Conservation (phyloP, 2,329 filamentous ascomycete species). For the Boeremia exigua region DNA sequence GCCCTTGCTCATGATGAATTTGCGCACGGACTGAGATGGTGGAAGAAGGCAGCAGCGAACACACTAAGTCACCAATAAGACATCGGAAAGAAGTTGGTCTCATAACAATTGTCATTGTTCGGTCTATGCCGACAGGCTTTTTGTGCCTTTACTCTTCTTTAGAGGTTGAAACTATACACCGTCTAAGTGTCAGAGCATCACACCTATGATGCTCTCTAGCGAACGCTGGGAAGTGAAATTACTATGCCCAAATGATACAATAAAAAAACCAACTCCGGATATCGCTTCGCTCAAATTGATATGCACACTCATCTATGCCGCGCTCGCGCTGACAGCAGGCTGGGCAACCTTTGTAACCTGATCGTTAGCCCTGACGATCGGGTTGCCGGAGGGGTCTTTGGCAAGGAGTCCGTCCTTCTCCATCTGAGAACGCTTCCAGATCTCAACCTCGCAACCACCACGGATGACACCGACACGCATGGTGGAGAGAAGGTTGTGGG, state of each 20-base stretch:
- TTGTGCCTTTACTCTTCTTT: constrained; percentile 22
- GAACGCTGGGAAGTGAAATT: constrained; percentile 39
- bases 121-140: constrained; percentile 26
- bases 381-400: constrained; percentile 80
- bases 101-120: constrained; percentile 28
- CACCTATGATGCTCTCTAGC: constrained; percentile 28
- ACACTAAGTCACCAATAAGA: not conserved
- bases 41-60: constrained; percentile 1
- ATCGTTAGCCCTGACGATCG: constrained; percentile 82
- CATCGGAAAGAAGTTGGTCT: not conserved
- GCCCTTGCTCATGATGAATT: not conserved
- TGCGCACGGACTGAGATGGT: not conserved
- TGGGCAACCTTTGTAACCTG: constrained; percentile 85
- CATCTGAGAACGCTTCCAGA: constrained; percentile 52
- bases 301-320: constrained; percentile 61
- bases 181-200: constrained; percentile 36
- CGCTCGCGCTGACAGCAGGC: constrained; percentile 82
- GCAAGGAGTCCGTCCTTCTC: constrained; percentile 75
- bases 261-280: constrained; percentile 41
- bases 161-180: constrained; percentile 37
- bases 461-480: constrained; percentile 54
- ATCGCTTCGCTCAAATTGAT: constrained; percentile 37
- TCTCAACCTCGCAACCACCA: constrained; percentile 52
- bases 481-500: constrained; percentile 52
- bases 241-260: constrained; percentile 29